phyloP scores from a whole-genome alignment of 2,329 filamentous ascomycete genomes.

The Verticillium longisporum region DNA sequence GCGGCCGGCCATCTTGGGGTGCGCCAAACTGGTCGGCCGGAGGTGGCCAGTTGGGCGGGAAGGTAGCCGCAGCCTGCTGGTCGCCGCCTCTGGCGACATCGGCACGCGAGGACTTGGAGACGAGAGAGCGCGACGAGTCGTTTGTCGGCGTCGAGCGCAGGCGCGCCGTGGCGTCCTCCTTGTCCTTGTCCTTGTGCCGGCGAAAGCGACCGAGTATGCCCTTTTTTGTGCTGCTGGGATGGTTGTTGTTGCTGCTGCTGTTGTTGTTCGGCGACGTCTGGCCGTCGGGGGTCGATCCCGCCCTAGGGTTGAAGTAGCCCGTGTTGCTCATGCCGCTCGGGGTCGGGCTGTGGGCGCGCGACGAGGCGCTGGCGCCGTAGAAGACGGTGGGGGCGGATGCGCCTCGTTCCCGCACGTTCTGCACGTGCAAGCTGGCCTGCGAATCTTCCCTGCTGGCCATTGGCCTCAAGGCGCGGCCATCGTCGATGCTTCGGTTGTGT shows the following conservation, averaged over 20 bases:
- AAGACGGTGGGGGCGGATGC: constrained; percentile 31
- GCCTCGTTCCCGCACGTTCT: constrained; percentile 45
- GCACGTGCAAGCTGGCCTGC: constrained; percentile 34
- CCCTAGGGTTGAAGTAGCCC: constrained; percentile 37
- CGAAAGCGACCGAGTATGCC: constrained; percentile 44
- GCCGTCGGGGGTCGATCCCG: constrained; percentile 39
- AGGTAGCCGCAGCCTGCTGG: constrained; percentile 20
- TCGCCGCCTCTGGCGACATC: constrained; percentile 34
- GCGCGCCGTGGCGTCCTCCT: constrained; percentile 34
- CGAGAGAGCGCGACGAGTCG: constrained; percentile 46
- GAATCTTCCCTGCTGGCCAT: constrained; percentile 71
- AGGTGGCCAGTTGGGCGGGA: constrained; percentile 22
- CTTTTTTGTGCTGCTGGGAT: no score
- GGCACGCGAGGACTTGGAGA: constrained; percentile 39
- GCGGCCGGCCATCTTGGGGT: constrained; percentile 4
- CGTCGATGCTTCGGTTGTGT: constrained; percentile 66
- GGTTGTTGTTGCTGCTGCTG: no score
- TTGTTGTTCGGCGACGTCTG: constrained; percentile 53
- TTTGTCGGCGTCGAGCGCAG: background rate
- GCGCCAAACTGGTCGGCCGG: constrained; percentile 14
- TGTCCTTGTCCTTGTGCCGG: constrained; percentile 49
- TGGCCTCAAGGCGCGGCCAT: constrained; percentile 61
- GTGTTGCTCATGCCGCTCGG: constrained; percentile 62
- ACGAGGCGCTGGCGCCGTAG: constrained; percentile 32
- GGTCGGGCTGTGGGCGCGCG: constrained; percentile 73